Base-by-base conservation (phyloP, 2,329 filamentous ascomycete genomes). In the Ceratocystis diversiconidia region DNA sequence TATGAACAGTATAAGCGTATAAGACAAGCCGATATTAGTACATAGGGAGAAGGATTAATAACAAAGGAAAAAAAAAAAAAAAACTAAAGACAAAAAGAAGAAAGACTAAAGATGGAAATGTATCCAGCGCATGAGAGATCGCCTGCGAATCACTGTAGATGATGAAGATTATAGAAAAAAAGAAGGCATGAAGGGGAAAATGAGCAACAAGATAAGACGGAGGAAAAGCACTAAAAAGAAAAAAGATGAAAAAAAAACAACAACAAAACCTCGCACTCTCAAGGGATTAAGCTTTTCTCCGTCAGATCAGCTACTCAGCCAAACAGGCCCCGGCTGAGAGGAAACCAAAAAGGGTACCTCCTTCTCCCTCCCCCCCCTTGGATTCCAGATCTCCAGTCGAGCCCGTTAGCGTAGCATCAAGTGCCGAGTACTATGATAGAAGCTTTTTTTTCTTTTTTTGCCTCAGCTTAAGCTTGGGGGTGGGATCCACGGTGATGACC, bases 201-300 rank as follows among this genome's bases (percentile, higher is more conserved):
- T 62, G 59, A 59, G 32, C 61, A 65, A 66, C 41, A 55, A 67
- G 36, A 36, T 66, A 57, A 63, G 41, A 61, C 50, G 22, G 43
- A 52, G 61, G 52, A 65, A 60, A 65, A 60, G 63, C 44, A 52
- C 48, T 43, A 64, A 62, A 65, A 65, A 61, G 66, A 67, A 41
- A 67, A 69, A 62, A 48, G 28, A 32, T 25, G 22, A 36, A 30
- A 43, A 32, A 12, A 28, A 60, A 17, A 52, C 25, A 25, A 59
- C 17, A 22, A 50, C 19, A 61, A 63, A 22, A 48, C 36, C 10
- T 41, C 36, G 36, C 36, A 41, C 36, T 41, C 36, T 5, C 36
- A 41, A 41, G 36, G 36, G 36, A 41, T 15, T 2, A 41, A 50
- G 15, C 55, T 19, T 15, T 17, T 36, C 28, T 30, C 6, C 15